Evolutionary conservation across 306 rosid genomes (phyloP).

Genomic region (Myrica gale): DNA sequence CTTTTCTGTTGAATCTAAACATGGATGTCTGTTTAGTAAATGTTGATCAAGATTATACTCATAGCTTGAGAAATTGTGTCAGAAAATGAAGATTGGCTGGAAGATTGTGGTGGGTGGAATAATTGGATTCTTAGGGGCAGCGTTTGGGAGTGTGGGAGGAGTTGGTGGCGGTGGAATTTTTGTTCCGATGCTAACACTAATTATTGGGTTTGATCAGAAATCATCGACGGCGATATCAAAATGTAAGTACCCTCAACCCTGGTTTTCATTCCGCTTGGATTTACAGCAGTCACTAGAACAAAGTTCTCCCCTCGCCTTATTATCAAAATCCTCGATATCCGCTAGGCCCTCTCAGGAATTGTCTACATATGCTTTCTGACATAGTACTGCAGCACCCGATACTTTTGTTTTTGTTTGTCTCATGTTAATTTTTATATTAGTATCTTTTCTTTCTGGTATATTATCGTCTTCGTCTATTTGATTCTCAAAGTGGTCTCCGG

Average conservation of each 20-base stretch:
- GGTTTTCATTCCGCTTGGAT: background rate
- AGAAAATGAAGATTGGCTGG: constrained; percentile 84
- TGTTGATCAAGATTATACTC: constrained; percentile 16
- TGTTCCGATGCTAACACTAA: constrained; percentile 77
- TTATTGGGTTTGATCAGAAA: constrained; percentile 81
- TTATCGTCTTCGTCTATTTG: background rate
- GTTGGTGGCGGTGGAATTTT: constrained; percentile 92
- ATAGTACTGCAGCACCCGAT: background rate
- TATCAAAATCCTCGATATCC: background rate
- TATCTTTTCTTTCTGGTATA: too few relatives aligned
- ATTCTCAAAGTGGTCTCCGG: background rate
- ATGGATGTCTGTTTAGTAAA: background rate
- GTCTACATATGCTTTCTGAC: background rate
- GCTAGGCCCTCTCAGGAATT: background rate
- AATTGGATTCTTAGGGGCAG: constrained; percentile 84
- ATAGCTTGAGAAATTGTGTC: constrained; percentile 31
- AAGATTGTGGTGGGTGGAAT: constrained; percentile 60
- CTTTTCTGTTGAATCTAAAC: background rate
- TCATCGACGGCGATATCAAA: constrained; percentile 81
- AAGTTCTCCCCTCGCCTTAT: background rate
- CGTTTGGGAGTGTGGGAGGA: constrained; percentile 84
- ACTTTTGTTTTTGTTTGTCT: background rate
- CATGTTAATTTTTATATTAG: background rate
- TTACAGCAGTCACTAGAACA: background rate
- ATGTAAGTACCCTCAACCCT: constrained; percentile 43